A percentile compares a stretch with the other conserved stretches of the same genome.
These are phyloP conservation scores for Austropuccinia psidii DNA, from an alignment of 1,284 basidiomycete species.

Conservation along the genomic window DNA sequence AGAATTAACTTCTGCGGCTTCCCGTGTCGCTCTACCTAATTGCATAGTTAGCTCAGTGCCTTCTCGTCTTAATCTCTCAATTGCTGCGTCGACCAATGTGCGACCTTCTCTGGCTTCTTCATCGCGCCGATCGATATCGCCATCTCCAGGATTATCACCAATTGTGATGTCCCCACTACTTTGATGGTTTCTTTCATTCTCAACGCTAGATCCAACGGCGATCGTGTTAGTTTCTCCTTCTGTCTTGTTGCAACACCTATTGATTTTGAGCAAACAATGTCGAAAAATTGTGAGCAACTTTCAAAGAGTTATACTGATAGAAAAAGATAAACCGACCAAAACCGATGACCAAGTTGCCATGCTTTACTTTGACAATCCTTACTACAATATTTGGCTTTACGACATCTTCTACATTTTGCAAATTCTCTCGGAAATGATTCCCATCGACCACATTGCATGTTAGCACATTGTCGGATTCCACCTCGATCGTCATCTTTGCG, in stretches of 20 bases:
- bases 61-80: conserved; percentile 13
- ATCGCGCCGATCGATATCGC: background rate
- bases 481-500: conserved; percentile 87
- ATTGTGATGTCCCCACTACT: background rate
- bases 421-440: conserved; percentile 89
- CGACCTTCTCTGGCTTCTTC: background rate
- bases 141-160: background rate
- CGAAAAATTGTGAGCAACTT: background rate
- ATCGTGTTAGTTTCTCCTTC: conserved; percentile 13
- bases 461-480: conserved; percentile 94
- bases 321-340: conserved; percentile 44
- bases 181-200: background rate
- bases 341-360: conserved; percentile 94
- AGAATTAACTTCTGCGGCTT: background rate
- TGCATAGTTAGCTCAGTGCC: background rate
- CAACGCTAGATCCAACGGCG: background rate
- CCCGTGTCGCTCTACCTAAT: background rate
- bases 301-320: background rate
- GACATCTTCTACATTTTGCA: conserved; percentile 88
- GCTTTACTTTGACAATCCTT: conserved; percentile 96
- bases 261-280: background rate
- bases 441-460: conserved; percentile 95
- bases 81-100: conserved; percentile 27
- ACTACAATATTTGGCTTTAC: conserved; percentile 97
- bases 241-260: conserved; percentile 18